Percentiles rank a stretch among this genome's conserved stretches.
phyloP scores from a whole-genome alignment of 1,284 basidiomycete genomes.

The Pascua guehoae region DNA sequence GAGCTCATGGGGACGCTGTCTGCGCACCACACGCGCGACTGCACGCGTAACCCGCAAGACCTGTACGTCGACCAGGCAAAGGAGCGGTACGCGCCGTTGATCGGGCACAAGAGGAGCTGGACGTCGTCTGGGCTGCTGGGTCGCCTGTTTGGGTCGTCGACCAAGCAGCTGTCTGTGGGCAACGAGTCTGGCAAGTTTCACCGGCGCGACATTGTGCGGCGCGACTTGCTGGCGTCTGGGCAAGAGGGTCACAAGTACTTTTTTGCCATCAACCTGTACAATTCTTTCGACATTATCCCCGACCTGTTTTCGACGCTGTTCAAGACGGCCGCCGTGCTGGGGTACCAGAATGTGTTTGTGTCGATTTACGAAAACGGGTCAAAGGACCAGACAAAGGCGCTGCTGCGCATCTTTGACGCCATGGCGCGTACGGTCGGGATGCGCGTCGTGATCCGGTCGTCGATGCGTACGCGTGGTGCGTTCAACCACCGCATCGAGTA shows the following conservation, averaged over 20 bases:
- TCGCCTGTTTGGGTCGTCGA: conserved; percentile 41
- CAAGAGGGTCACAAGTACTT: conserved; percentile 79
- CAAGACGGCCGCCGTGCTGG: conserved; percentile 78
- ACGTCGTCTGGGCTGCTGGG: conserved; percentile 58
- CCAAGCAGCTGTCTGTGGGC: conserved; percentile 25
- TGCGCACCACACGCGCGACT: conserved; percentile 85
- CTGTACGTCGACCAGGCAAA: conserved; percentile 76
- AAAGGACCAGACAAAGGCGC: conserved; percentile 90
- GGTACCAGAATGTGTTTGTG: conserved; percentile 92
- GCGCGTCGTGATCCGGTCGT: conserved; percentile 84
- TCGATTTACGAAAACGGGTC: conserved; percentile 98
- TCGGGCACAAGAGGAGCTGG: conserved; percentile 68
- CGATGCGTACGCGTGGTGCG: conserved; percentile 82
- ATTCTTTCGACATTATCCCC: conserved; percentile 95
- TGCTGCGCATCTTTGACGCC: conserved; percentile 86
- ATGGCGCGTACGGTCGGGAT: conserved; percentile 81
- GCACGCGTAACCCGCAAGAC: conserved; percentile 74
- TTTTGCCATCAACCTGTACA: conserved; percentile 96
- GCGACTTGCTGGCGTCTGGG: conserved; percentile 40
- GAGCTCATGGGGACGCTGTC: conserved; percentile 79
- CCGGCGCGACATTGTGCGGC: conserved; percentile 51
- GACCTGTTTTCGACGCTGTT: conserved; percentile 95
- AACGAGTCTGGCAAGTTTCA: conserved; percentile 35
- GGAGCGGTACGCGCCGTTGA: conserved; percentile 74
- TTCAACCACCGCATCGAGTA: conserved; percentile 99